Base-by-base conservation (phyloP, 495 filamentous ascomycete species). In the Aspergillus incahuasiensis region DNA sequence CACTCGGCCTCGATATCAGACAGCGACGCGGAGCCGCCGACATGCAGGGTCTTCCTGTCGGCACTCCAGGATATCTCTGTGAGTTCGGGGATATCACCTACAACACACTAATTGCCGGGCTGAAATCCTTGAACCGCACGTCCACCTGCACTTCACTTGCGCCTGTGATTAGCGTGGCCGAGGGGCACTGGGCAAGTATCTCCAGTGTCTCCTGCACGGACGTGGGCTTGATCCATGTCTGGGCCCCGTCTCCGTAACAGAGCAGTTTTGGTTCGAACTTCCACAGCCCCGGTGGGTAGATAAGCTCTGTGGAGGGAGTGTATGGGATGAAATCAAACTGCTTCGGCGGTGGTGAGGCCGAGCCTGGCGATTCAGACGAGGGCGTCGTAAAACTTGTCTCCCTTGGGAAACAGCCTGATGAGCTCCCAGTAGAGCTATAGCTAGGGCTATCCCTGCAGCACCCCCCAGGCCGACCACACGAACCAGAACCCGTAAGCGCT, bases 91-190 rank as follows among this genome's bases (percentile, higher is more conserved):
- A 98, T 95, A 63, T 98, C 94, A 16, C 91, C 92, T 16, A 97
- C 83, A 86, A 98, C 0, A 98, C 91, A 0, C 90, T 96, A 3
- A 87, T 81, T 4, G 84, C 81, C 64, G 95, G 96, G 59, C 90
- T 82, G 79, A 92, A 82, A 2, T 82, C 89, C 75, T 97, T 97
- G 79, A 98, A 97, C 65, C 95, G 96, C 71, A 95, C 86, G 68
- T 98, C 94, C 49, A 98, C 96, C 68, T 97, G 94, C 0, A 92
- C 97, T 69, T 98, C 94, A 3, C 89, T 95, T 64, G 90, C 94
- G 43, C 94, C 94, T 18, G 91, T 92, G 56, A 98, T 94, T 54
- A 98, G 80, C 68, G 96, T 97, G 3, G 92, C 89, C 1, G 84
- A 83, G 0, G 92, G 94, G 55, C 89, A 86, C 0, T 80, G 83